These are phyloP conservation scores for Decorospora gaudefroyi DNA, from an alignment of 2,329 filamentous ascomycete genomes.

Conservation along the genomic window DNA sequence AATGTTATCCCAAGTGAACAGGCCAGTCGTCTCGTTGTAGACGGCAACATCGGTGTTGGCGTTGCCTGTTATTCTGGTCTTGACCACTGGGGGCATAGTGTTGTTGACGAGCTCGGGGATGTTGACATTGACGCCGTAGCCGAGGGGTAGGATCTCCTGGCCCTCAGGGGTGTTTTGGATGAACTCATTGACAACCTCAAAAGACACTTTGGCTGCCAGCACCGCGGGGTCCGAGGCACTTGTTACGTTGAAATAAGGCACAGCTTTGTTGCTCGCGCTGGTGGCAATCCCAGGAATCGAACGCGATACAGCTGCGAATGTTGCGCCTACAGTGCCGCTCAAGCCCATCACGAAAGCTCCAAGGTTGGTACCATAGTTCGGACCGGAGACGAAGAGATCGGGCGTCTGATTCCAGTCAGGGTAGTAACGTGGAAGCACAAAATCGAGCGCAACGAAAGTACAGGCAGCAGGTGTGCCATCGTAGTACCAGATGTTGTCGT, in stretches of 20 bases:
- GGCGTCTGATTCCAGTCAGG: slow-evolving; percentile 54
- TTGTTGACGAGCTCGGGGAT: slow-evolving; percentile 53
- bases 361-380: slow-evolving; percentile 61
- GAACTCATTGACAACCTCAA: slow-evolving; percentile 54
- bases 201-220: slow-evolving; percentile 51
- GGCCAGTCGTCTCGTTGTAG: slow-evolving; percentile 51
- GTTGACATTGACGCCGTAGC: slow-evolving; percentile 60
- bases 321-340: slow-evolving; percentile 49
- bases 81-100: slow-evolving; percentile 52
- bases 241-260: slow-evolving; percentile 53
- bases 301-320: slow-evolving; percentile 57
- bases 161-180: slow-evolving; percentile 45
- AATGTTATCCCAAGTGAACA: slow-evolving; percentile 58
- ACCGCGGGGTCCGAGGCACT: slow-evolving; percentile 53
- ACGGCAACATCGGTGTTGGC: slow-evolving; percentile 55
- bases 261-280: slow-evolving; percentile 51
- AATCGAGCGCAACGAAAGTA: slow-evolving; percentile 62
- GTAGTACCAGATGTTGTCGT: slow-evolving; percentile 64
- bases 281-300: slow-evolving; percentile 58
- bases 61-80: slow-evolving; percentile 56
- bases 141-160: slow-evolving; percentile 51
- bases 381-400: slow-evolving; percentile 60
- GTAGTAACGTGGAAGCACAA: slow-evolving; percentile 54
- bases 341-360: slow-evolving; percentile 55
- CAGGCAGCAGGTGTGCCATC: slow-evolving; percentile 62